Conservation (phyloP, 345 rosid genomes). For the Salix suchowensis region DNA sequence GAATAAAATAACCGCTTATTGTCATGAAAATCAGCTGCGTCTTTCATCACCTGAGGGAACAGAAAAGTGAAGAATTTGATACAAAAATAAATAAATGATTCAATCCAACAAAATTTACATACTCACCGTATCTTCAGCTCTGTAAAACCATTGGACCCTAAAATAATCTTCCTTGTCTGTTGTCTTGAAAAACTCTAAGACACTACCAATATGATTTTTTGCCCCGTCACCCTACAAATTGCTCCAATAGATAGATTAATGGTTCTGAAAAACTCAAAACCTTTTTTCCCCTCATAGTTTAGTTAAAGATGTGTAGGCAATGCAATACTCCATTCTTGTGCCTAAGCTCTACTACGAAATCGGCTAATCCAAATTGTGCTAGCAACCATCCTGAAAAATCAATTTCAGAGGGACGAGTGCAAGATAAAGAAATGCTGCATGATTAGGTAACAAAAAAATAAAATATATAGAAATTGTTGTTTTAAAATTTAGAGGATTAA, state of each 20-base stretch:
- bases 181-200: slow-evolving; percentile 76
- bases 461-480: no score
- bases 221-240: slow-evolving; percentile 60
- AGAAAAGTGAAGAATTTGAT: neutral
- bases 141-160: slow-evolving; percentile 94
- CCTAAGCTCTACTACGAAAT: no score
- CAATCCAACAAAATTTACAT: slow-evolving; percentile 12
- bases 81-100: no score
- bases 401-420: no score
- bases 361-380: no score
- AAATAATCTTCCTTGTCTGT: slow-evolving; percentile 64
- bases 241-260: slow-evolving; percentile 4
- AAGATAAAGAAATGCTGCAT: no score
- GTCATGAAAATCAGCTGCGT: slow-evolving; percentile 57
- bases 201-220: slow-evolving; percentile 58
- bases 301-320: neutral
- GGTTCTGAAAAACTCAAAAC: neutral
- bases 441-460: no score
- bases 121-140: slow-evolving; percentile 86
- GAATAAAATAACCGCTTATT: slow-evolving; percentile 80
- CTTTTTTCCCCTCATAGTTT: neutral
- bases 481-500: no score
- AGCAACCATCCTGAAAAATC: no score
- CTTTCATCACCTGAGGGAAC: slow-evolving; percentile 57
- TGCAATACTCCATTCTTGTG: neutral